These are phyloP conservation scores for Clausena lansium DNA, from an alignment of 345 rosid genomes.

Conservation along the genomic window DNA sequence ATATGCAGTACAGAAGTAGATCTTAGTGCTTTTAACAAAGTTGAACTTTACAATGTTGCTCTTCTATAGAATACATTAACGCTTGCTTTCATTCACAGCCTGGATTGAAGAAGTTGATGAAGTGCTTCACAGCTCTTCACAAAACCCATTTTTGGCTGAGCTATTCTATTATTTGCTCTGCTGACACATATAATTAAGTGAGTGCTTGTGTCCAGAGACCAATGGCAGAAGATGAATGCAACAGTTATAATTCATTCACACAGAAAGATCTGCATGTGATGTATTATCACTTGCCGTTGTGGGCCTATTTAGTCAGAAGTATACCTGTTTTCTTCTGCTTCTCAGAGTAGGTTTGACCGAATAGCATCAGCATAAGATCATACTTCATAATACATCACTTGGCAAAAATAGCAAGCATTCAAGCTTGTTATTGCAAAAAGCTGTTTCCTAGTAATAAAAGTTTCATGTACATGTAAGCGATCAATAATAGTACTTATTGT, in stretches of 20 bases:
- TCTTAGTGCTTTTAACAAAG: slow-evolving; percentile 17
- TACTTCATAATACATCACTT: slow-evolving; percentile 2
- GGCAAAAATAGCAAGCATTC: slow-evolving; percentile 8
- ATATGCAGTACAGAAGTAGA: slow-evolving; percentile 21
- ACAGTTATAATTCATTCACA: slow-evolving; percentile 41
- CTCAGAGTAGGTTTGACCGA: slow-evolving; percentile 36
- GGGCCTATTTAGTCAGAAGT: slow-evolving; percentile 44
- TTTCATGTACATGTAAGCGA: neutral
- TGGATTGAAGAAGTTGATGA: neutral
- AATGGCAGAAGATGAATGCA: slow-evolving; percentile 64
- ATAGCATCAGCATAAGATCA: slow-evolving; percentile 13
- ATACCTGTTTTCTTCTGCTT: slow-evolving; percentile 27
- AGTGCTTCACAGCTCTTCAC: neutral
- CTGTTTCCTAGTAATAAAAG: no score
- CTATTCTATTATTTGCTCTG: slow-evolving; percentile 11
- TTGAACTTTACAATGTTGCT: neutral
- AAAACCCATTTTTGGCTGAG: slow-evolving; percentile 15
- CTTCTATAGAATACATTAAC: neutral
- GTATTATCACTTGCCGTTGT: slow-evolving; percentile 44
- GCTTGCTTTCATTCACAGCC: neutral
- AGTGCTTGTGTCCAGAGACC: slow-evolving; percentile 41
- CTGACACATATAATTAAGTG: slow-evolving; percentile 45
- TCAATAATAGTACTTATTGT: neutral
- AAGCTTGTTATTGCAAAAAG: neutral
- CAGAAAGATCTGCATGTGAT: slow-evolving; percentile 68